Evolutionary conservation across 192 early-diverging fungal genomes (phyloP), one percentile per base, ranked within the genome.

Genomic region (Pilaira anomala): DNA sequence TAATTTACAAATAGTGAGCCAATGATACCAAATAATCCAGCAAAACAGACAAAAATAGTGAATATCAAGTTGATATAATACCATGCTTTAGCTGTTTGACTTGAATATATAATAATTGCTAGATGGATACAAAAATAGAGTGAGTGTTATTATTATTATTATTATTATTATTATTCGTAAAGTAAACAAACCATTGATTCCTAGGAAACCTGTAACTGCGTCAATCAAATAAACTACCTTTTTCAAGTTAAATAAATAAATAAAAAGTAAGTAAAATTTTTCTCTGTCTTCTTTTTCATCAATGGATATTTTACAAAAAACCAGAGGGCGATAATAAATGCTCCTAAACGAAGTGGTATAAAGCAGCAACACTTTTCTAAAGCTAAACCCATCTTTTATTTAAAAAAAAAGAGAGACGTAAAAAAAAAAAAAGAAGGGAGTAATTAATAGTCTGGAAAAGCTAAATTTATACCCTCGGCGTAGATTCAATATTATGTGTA

Each of bases 241-340:
- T 36, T n/a, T 1, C 46, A 14, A 28, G 14, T 13, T 14, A 19
- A 60, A 11, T 14, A 48, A 4, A 7, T 12, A 3, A 24, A 8
- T 3, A 25, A 18, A 21, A 11, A 21, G 16, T 3, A 14, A 25
- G 12, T 3, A 42, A 19, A 39, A 3, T 28, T 18, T 12, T 26
- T 11, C 8, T 36, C 1, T 11, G n/a, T 11, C 25, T 16, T 51
- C 8, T 54, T 30, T 19, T 24, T 11, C 21, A 18, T n/a, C n/a
- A n/a, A n/a, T n/a, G n/a, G n/a, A n/a, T n/a, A n/a, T n/a, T n/a
- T 65, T 75, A 75, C 73, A 44, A 63, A 60, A 48, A 75, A 70
- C 63, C 67, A 69, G 28, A 70, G 36, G 16, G 73, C 67, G 45
- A 75, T 67, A 30, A 75, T 67, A 53, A 75, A 75, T 19, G 68